Conservation (phyloP, 805 yeast species). For the Barnettozyma californica region DNA sequence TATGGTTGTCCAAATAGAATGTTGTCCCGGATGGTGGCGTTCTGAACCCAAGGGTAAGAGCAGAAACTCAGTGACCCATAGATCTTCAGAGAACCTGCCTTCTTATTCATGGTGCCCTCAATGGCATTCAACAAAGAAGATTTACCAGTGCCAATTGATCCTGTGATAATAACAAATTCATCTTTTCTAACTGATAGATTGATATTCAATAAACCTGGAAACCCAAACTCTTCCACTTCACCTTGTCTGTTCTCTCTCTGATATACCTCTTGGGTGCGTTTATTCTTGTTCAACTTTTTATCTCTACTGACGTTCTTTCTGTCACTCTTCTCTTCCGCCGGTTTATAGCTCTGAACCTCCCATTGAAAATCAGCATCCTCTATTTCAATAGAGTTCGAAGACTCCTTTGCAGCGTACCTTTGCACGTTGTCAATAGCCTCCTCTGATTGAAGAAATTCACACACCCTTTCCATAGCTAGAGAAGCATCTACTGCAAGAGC, state of each 20-base stretch:
- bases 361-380: slow-evolving; percentile 48
- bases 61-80: slow-evolving; percentile 51
- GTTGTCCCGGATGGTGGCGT: slow-evolving; percentile 69
- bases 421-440: slow-evolving; percentile 31
- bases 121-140: slow-evolving; percentile 71
- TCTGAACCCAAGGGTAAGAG: slow-evolving; percentile 76
- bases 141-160: slow-evolving; percentile 79
- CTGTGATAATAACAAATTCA: slow-evolving; percentile 71
- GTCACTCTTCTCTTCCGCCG: background rate
- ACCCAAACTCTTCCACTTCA: slow-evolving; percentile 21
- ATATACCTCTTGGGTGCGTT: background rate
- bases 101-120: slow-evolving; percentile 51
- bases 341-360: slow-evolving; percentile 34
- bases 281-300: background rate
- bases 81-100: slow-evolving; percentile 44
- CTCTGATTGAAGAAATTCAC: slow-evolving; percentile 37
- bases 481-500: slow-evolving; percentile 59
- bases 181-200: slow-evolving; percentile 51
- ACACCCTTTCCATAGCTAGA: slow-evolving; percentile 51
- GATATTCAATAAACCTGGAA: slow-evolving; percentile 42
- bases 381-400: slow-evolving; percentile 40
- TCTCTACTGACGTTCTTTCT: background rate
- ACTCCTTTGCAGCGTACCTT: slow-evolving; percentile 30
- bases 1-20: slow-evolving; percentile 58
- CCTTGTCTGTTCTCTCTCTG: background rate